phyloP scores from a whole-genome alignment of 1,139 yeast genomes.

The Hansenula sp. region DNA sequence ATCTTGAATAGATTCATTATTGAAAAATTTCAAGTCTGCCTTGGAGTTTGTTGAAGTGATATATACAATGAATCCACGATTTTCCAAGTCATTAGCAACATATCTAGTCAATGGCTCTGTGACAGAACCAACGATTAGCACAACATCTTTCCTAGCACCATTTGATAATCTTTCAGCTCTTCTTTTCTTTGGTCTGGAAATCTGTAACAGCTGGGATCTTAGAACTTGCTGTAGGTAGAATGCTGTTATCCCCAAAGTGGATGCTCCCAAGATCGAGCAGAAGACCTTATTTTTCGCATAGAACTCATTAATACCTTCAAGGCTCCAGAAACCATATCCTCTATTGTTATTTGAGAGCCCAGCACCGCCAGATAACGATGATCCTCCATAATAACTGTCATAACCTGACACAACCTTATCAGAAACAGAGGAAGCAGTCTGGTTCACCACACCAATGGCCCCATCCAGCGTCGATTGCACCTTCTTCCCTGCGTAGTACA shows the following conservation, averaged over 20 bases:
- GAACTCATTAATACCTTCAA: not conserved
- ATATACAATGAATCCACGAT: constrained; percentile 77
- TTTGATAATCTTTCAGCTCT: constrained; percentile 60
- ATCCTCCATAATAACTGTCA: not conserved
- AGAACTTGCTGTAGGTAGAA: not conserved
- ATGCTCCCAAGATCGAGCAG: not conserved
- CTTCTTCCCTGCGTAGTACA: constrained; percentile 17
- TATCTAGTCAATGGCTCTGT: constrained; percentile 70
- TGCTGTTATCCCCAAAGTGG: not conserved
- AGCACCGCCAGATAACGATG: not conserved
- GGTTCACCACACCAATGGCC: constrained; percentile 5
- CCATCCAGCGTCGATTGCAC: constrained; percentile 3
- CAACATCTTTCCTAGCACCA: constrained; percentile 75
- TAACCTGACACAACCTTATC: not conserved
- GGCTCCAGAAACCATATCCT: not conserved
- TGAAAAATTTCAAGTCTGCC: constrained; percentile 57
- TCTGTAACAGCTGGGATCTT: not conserved
- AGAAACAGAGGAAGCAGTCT: constrained; percentile 3
- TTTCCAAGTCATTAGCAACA: constrained; percentile 69
- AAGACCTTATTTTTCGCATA: not conserved
- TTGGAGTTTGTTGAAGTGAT: constrained; percentile 60
- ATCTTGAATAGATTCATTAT: constrained; percentile 48
- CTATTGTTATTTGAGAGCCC: not conserved
- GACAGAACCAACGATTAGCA: constrained; percentile 73
- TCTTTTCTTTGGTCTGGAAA: constrained; percentile 28